Evolutionary conservation across 768 basidiomycete species (phyloP), one percentile per base, ranked within the genome.

Genomic region (Tylopilus subfusipes): DNA sequence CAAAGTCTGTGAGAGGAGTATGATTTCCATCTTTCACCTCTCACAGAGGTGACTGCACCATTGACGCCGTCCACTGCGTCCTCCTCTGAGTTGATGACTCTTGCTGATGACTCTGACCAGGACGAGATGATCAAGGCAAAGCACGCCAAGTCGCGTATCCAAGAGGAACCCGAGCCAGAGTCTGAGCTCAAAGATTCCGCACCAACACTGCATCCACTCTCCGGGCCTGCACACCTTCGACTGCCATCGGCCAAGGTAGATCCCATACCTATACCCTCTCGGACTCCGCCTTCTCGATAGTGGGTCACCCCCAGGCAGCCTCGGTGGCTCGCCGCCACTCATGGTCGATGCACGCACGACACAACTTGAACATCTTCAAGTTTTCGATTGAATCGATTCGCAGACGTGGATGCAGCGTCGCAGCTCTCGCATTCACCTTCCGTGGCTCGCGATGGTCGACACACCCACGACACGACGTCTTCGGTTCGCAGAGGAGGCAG

Each of bases 1-100:
- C 45, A 68, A 61, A 61, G 50, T 56, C 44, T 38, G 62, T 24
- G 59, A 68, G 70, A 70, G 8, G 64, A 70, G 10, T 44, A 42
- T 38, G 61, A 72, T 14, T 56, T 72, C 36, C 69, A 65, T 46
- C 67, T 70, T 10, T 70, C 69, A 11, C 69, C 69, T 56, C 70
- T 70, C 5, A n/a, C 48, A 49, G 70, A 70, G 52, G 47, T 63
- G 19, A 27, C 59, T 19, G 61, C 51, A 19, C 67, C 70, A 2
- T 43, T 72, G 56, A 39, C 60, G 31, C 72, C 69, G 0, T 61
- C 68, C 0, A 57, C 68, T 1, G 70, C 66, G 39, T 69, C 67
- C 29, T 55, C n/a, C n/a, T n/a, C n/a, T n/a, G n/a, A n/a, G n/a
- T n/a, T 70, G 33, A 61, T 57, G 50, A 67, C 69, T 10, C 67